Percentiles rank a stretch among this genome's conserved stretches.
Conservation (phyloP, 2,329 filamentous ascomycete genomes). For the Alternaria solani region DNA sequence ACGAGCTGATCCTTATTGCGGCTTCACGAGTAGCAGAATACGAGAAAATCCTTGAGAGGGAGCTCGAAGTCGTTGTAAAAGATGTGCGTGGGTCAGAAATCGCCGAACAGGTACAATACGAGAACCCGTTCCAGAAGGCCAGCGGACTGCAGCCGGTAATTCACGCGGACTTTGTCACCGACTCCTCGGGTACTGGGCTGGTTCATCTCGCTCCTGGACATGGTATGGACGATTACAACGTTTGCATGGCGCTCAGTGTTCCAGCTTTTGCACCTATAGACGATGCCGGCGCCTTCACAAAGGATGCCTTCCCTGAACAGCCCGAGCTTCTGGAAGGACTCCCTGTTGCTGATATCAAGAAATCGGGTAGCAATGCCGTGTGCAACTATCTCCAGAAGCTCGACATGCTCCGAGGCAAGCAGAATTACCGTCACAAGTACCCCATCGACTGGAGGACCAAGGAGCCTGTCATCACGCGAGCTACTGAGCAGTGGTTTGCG, state of each 20-base stretch:
- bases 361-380: conserved; percentile 63
- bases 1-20: conserved; percentile 74
- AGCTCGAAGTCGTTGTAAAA: conserved; percentile 61
- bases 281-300: conserved; percentile 80
- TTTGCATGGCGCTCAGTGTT: conserved; percentile 75
- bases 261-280: conserved; percentile 82
- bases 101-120: conserved; percentile 68
- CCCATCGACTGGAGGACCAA: conserved; percentile 99
- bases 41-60: conserved; percentile 40
- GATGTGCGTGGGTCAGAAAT: conserved; percentile 72
- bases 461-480: conserved; percentile 85
- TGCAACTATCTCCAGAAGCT: conserved; percentile 68
- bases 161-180: conserved; percentile 86
- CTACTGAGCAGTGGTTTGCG: conserved; percentile 98
- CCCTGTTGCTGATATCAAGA: conserved; percentile 73
- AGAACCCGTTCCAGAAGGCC: conserved; percentile 71
- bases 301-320: conserved; percentile 76
- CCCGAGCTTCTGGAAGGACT: conserved; percentile 74
- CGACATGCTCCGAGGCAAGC: conserved; percentile 69
- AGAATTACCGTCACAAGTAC: conserved; percentile 87
- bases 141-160: conserved; percentile 74
- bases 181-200: conserved; percentile 90
- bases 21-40: conserved; percentile 70
- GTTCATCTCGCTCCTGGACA: conserved; percentile 95
- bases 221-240: conserved; percentile 94